These are phyloP conservation scores for Salmacisia buchloeana DNA, from an alignment of 1,284 basidiomycete species.

Conservation along the genomic window DNA sequence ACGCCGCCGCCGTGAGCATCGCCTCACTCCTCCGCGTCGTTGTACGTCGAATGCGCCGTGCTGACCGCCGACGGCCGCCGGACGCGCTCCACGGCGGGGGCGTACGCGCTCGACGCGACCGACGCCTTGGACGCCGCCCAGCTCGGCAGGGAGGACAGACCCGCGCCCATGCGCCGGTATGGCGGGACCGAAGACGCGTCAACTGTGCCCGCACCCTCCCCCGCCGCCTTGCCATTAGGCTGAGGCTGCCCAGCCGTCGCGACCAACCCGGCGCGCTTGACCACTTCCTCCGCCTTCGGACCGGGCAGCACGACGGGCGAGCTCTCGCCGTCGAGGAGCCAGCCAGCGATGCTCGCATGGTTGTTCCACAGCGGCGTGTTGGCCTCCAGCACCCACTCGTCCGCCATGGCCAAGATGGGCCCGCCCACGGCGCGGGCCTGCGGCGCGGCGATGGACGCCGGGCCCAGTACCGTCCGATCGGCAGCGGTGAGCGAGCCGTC, in stretches of 20 bases:
- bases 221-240: not conserved
- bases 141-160: not conserved
- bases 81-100: not conserved
- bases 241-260: not conserved
- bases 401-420: conserved; percentile 18
- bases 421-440: not conserved
- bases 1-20: not conserved
- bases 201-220: not conserved
- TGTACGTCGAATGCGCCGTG: conserved; percentile 25
- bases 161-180: not conserved
- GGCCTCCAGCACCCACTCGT: conserved; percentile 10
- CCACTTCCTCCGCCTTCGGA: conserved; percentile 7
- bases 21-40: conserved; percentile 18
- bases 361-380: conserved; percentile 10
- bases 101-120: not conserved
- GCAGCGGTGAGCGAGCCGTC: no score
- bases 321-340: conserved; percentile 34
- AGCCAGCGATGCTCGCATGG: conserved; percentile 26
- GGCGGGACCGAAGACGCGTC: no score
- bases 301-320: not conserved
- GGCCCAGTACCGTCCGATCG: not conserved
- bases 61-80: conserved; percentile 15
- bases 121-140: not conserved
- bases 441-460: not conserved
- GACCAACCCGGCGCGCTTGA: not conserved